Evolutionary conservation across 345 rosid genomes (phyloP).

Genomic region (Rhizophora apiculata): DNA sequence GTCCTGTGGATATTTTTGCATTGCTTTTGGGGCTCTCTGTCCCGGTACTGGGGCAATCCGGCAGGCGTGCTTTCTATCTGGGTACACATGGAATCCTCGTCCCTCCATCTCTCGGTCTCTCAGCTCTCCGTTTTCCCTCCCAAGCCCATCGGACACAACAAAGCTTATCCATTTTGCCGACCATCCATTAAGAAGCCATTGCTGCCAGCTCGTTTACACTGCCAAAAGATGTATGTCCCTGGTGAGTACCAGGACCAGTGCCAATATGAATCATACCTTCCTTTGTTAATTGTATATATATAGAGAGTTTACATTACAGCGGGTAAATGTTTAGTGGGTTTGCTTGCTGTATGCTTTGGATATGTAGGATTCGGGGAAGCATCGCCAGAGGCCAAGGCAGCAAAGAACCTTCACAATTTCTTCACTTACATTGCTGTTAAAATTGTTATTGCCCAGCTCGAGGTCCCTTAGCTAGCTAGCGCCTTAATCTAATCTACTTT

Average conservation of each 20-base stretch:
- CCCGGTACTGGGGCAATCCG: no score
- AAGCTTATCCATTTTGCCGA: no score
- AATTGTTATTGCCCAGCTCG: constrained; percentile 73
- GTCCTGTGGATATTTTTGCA: no score
- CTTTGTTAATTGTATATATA: background rate
- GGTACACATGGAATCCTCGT: no score
- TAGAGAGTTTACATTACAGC: background rate
- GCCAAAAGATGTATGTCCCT: constrained; percentile 67
- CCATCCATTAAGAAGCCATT: no score
- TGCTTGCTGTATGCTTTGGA: background rate
- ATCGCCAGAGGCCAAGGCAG: constrained; percentile 85
- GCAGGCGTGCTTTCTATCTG: no score
- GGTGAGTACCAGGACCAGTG: constrained; percentile 31
- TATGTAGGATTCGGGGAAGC: constrained; percentile 73
- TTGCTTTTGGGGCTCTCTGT: no score
- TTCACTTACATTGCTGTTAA: constrained; percentile 71
- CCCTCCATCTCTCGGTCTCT: no score
- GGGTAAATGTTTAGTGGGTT: background rate
- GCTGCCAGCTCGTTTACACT: constrained; percentile 22
- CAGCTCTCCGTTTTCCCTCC: no score
- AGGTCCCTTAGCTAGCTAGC: constrained; percentile 39
- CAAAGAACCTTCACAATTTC: constrained; percentile 69
- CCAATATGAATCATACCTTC: background rate
- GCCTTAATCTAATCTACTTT: background rate
- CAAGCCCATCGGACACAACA: no score